These are phyloP conservation scores for Mycogone perniciosa DNA, from an alignment of 2,329 filamentous ascomycete species.

Conservation along the genomic window DNA sequence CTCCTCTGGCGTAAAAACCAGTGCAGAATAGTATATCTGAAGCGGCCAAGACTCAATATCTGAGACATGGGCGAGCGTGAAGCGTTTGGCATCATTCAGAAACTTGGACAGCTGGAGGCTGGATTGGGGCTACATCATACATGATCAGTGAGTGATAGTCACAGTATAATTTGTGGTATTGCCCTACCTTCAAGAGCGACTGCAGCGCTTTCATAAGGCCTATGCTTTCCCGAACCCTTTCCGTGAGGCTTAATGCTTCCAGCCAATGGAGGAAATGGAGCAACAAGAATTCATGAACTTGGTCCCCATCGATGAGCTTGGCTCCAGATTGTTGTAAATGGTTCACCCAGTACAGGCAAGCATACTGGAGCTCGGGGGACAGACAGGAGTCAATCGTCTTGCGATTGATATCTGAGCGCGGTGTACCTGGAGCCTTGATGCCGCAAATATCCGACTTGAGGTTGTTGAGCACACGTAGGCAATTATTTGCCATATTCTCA, in stretches of 20 bases:
- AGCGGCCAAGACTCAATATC: background rate
- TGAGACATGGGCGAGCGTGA: background rate
- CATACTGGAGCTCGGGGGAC: conserved; percentile 31
- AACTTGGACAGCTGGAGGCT: background rate
- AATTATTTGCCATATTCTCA: conserved; percentile 24
- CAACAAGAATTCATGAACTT: conserved; percentile 29
- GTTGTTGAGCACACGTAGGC: conserved; percentile 28
- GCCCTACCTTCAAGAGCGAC: background rate
- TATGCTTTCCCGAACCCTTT: conserved; percentile 12
- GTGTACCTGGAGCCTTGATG: conserved; percentile 21
- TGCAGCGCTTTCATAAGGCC: background rate
- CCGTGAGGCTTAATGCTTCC: conserved; percentile 31
- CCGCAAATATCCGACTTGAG: conserved; percentile 32
- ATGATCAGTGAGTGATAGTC: background rate
- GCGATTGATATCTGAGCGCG: conserved; percentile 18
- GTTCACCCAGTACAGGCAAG: conserved; percentile 33
- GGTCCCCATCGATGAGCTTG: conserved; percentile 19
- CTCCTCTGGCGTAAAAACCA: background rate
- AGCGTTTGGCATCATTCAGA: background rate
- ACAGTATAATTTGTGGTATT: background rate
- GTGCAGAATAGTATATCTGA: background rate
- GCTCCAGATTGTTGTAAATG: conserved; percentile 22
- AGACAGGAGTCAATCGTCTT: conserved; percentile 19
- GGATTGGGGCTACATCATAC: background rate
- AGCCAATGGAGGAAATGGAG: conserved; percentile 36